Evolutionary conservation across 441 rosid genomes (phyloP).

Genomic region (Gossypium trilobum): DNA sequence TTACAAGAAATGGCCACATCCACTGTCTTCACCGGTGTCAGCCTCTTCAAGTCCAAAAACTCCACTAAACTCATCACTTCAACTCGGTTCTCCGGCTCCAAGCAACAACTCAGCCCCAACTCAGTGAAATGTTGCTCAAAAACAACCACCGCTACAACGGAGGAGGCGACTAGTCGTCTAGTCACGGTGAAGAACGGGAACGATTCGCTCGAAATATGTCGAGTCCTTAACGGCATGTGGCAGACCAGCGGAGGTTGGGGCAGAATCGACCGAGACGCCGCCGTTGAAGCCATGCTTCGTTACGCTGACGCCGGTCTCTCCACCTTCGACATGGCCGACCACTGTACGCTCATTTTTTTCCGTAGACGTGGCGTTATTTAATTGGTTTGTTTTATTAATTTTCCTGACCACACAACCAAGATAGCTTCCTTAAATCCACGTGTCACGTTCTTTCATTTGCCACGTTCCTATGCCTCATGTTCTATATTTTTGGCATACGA

Average conservation of each 20-base stretch:
- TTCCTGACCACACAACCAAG: background rate
- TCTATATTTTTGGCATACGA: background rate
- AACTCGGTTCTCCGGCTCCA: slow-evolving; percentile 16
- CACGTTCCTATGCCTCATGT: background rate
- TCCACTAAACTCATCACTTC: slow-evolving; percentile 1
- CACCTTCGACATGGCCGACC: slow-evolving; percentile 97
- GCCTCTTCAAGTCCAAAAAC: slow-evolving; percentile 12
- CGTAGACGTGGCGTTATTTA: slow-evolving; percentile 6
- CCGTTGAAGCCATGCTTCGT: slow-evolving; percentile 77
- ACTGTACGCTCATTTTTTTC: slow-evolving; percentile 35
- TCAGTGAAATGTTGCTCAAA: slow-evolving; percentile 39
- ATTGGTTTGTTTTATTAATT: slow-evolving; percentile 3
- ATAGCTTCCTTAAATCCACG: slow-evolving; percentile 3
- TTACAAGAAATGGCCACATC: slow-evolving; percentile 31
- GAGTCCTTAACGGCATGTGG: slow-evolving; percentile 90
- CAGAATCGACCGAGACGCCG: slow-evolving; percentile 59
- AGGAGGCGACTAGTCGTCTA: slow-evolving; percentile 29
- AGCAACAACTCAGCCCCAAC: slow-evolving; percentile 17
- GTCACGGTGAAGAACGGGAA: slow-evolving; percentile 53
- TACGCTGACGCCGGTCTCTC: slow-evolving; percentile 73
- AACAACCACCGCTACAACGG: slow-evolving; percentile 20
- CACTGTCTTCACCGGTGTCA: slow-evolving; percentile 16
- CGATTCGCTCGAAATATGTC: slow-evolving; percentile 66
- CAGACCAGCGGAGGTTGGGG: slow-evolving; percentile 95
- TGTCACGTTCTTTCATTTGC: background rate